phyloP scores from a whole-genome alignment of 179 eudicot genomes.

The Heliamphora pulchella region DNA sequence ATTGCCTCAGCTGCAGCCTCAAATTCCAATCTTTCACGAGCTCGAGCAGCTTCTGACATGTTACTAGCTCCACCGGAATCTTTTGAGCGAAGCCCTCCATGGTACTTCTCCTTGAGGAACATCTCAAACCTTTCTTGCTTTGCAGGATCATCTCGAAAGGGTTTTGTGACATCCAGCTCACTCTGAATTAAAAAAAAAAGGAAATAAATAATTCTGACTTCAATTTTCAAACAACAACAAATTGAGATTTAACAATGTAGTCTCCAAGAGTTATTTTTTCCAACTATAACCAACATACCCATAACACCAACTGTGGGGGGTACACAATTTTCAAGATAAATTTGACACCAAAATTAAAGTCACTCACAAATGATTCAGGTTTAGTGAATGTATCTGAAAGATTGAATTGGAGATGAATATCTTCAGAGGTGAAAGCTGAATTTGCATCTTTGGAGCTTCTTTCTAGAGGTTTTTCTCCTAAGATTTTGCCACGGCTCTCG shows the following conservation, averaged over 20 bases:
- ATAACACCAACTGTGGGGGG: background rate
- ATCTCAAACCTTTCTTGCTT: slow-evolving; percentile 95
- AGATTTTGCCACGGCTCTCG: slow-evolving; percentile 74
- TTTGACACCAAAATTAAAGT: slow-evolving; percentile 5
- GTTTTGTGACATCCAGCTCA: slow-evolving; percentile 51
- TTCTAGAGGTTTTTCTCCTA: slow-evolving; percentile 83
- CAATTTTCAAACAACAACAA: background rate
- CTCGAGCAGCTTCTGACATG: slow-evolving; percentile 89
- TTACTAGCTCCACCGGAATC: slow-evolving; percentile 60
- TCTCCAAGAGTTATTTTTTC: background rate
- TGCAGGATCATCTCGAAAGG: slow-evolving; percentile 70
- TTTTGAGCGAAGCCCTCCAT: slow-evolving; percentile 82
- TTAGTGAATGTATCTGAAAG: slow-evolving; percentile 74
- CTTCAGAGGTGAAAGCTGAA: slow-evolving; percentile 30
- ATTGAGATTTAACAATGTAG: background rate
- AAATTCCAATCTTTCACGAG: slow-evolving; percentile 92
- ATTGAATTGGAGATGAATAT: slow-evolving; percentile 43
- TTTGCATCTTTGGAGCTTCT: slow-evolving; percentile 46
- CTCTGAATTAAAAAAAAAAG: slow-evolving; percentile 29
- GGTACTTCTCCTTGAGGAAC: slow-evolving; percentile 79
- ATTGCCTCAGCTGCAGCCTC: slow-evolving; percentile 85
- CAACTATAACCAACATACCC: background rate
- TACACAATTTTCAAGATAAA: background rate
- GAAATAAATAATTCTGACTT: slow-evolving; percentile 4
- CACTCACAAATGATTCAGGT: slow-evolving; percentile 79